Conservation (phyloP, 2,329 filamentous ascomycete genomes). For the Ilyonectria robusta region DNA sequence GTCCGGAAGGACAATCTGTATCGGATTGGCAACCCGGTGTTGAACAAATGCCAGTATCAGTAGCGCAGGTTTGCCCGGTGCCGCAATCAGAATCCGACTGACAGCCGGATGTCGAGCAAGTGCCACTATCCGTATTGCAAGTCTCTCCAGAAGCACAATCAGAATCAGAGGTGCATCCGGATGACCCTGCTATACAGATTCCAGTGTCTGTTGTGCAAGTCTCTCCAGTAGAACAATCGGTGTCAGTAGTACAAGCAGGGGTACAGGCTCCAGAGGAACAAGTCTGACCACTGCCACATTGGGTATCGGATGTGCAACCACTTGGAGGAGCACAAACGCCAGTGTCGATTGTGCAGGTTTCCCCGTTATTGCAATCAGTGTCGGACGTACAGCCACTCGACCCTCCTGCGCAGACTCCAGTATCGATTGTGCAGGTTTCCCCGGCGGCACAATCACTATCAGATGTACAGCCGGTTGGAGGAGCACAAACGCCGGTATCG, state of each 20-base stretch:
- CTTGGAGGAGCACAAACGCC: background rate
- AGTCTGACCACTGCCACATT: slow-evolving; percentile 3
- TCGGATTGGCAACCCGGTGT: background rate
- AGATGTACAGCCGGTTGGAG: background rate
- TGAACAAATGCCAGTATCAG: background rate
- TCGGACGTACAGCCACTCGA: background rate
- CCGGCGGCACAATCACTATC: background rate
- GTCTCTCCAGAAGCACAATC: background rate
- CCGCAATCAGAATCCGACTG: slow-evolving; percentile 1
- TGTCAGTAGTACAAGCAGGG: slow-evolving; percentile 1
- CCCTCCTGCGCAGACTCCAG: background rate
- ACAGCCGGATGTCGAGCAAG: background rate
- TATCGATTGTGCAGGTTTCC: no score
- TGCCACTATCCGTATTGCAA: slow-evolving; percentile 2
- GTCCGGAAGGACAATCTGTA: background rate
- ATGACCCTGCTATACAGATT: background rate
- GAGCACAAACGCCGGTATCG: background rate
- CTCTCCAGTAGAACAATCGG: slow-evolving; percentile 1
- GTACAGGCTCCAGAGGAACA: slow-evolving; percentile 10
- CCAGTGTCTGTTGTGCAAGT: background rate
- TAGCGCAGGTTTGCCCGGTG: background rate
- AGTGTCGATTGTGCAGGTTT: no score
- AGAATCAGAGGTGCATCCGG: background rate
- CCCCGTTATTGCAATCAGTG: no score
- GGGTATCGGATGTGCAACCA: background rate